These are phyloP conservation scores for Talaromyces trachyspermus DNA, from an alignment of 495 filamentous ascomycete species.

Conservation along the genomic window DNA sequence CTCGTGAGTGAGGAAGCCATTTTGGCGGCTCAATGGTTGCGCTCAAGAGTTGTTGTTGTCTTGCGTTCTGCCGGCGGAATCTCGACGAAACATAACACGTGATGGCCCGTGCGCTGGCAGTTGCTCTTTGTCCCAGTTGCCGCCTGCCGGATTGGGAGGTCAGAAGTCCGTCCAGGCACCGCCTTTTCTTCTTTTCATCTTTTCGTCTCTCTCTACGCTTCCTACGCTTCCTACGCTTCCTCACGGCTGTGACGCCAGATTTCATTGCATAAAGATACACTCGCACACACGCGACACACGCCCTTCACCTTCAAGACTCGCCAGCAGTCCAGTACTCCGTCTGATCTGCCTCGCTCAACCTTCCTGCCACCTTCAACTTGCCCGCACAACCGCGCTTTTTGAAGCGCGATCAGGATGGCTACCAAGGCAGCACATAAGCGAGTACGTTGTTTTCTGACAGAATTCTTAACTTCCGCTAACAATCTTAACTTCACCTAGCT, in stretches of 20 bases:
- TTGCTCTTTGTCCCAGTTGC: background rate
- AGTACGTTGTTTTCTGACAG: constrained; percentile 41
- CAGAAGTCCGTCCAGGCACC: background rate
- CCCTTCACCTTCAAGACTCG: no score
- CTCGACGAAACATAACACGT: background rate
- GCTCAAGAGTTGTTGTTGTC: background rate
- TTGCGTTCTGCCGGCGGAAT: background rate
- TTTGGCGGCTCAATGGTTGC: constrained; percentile 17
- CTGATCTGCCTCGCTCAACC: no score
- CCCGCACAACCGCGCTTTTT: no score
- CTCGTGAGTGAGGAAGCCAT: constrained; percentile 38
- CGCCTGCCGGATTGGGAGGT: background rate
- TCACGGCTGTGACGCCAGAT: no score
- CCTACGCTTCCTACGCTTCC: background rate
- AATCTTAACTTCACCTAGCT: constrained; percentile 45
- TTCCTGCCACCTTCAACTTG: no score
- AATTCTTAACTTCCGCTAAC: background rate
- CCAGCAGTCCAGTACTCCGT: no score
- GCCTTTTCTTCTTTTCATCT: background rate
- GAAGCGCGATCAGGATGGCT: constrained; percentile 71
- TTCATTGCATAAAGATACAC: no score
- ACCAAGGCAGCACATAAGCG: constrained; percentile 78
- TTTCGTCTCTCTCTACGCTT: no score
- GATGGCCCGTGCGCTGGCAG: background rate
- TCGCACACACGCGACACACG: no score